Percentiles rank a stretch among this genome's conserved stretches.
Evolutionary conservation across 2,329 filamentous ascomycete genomes (phyloP).

Genomic region (Endothia cerciana): DNA sequence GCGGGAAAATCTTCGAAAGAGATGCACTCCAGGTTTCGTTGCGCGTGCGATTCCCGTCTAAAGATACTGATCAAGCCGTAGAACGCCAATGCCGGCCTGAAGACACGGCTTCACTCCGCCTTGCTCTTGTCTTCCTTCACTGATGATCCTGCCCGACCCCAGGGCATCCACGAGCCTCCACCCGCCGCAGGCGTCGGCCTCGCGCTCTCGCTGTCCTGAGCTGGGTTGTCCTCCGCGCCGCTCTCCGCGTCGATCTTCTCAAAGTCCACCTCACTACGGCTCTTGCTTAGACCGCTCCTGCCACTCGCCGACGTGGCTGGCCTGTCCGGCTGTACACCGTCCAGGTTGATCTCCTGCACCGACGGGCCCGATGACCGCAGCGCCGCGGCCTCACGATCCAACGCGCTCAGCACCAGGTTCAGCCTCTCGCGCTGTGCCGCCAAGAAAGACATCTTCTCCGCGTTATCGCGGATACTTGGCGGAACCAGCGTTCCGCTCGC

Average conservation of each 20-base stretch:
- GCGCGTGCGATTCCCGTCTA: slow-evolving; percentile 9
- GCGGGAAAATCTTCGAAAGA: neutral
- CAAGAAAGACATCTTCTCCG: slow-evolving; percentile 75
- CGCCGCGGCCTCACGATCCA: slow-evolving; percentile 77
- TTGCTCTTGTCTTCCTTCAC: slow-evolving; percentile 37
- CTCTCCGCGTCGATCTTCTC: slow-evolving; percentile 84
- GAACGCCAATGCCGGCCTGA: neutral
- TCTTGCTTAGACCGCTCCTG: slow-evolving; percentile 70
- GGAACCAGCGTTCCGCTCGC: slow-evolving; percentile 70
- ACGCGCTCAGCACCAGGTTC: slow-evolving; percentile 71
- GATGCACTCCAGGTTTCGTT: neutral
- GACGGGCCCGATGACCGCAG: slow-evolving; percentile 45
- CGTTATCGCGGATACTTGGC: slow-evolving; percentile 63
- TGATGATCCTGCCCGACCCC: slow-evolving; percentile 44
- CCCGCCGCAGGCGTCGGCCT: slow-evolving; percentile 37
- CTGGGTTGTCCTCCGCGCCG: slow-evolving; percentile 56
- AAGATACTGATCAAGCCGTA: neutral
- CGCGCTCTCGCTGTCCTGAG: slow-evolving; percentile 35
- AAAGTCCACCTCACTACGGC: slow-evolving; percentile 85
- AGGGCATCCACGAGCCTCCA: slow-evolving; percentile 50
- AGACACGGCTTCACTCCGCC: slow-evolving; percentile 22
- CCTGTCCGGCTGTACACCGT: slow-evolving; percentile 37
- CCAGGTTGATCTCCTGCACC: slow-evolving; percentile 14
- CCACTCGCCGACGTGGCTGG: slow-evolving; percentile 47
- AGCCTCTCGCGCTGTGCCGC: slow-evolving; percentile 79